These are phyloP conservation scores for Sparassis latifolia DNA, from an alignment of 1,284 basidiomycete genomes.

Conservation along the genomic window DNA sequence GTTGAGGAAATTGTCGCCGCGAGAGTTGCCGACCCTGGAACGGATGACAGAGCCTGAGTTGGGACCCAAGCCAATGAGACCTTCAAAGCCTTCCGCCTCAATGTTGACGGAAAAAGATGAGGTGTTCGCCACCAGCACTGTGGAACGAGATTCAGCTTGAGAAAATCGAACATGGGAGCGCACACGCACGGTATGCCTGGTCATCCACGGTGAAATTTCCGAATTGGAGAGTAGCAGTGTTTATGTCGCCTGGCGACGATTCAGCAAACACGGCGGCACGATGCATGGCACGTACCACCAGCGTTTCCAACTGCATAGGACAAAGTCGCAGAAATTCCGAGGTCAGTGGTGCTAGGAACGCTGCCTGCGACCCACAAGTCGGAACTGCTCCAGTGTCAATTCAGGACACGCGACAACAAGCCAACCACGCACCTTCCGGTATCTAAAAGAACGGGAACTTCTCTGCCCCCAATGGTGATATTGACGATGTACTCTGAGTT, in stretches of 20 bases:
- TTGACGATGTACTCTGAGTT: slow-evolving; percentile 34
- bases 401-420: not conserved
- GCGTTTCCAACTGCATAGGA: slow-evolving; percentile 66
- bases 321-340: slow-evolving; percentile 50
- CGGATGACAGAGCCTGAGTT: slow-evolving; percentile 63
- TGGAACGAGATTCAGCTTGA: not conserved
- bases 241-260: slow-evolving; percentile 46
- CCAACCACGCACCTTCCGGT: slow-evolving; percentile 29
- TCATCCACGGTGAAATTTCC: slow-evolving; percentile 50
- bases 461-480: slow-evolving; percentile 29
- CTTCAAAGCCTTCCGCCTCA: slow-evolving; percentile 54
- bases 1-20: slow-evolving; percentile 51
- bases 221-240: slow-evolving; percentile 49
- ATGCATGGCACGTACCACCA: slow-evolving; percentile 34
- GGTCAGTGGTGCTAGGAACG: slow-evolving; percentile 44
- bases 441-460: slow-evolving; percentile 32
- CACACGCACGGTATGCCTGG: slow-evolving; percentile 65
- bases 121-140: slow-evolving; percentile 61
- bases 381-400: slow-evolving; percentile 34
- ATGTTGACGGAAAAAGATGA: slow-evolving; percentile 63
- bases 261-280: not conserved
- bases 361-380: slow-evolving; percentile 56
- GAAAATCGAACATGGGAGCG: not conserved
- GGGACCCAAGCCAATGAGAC: slow-evolving; percentile 69
- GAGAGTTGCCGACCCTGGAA: slow-evolving; percentile 42